Evolutionary conservation across 495 filamentous ascomycete species (phyloP).

Genomic region (Neurospora cerealis): DNA sequence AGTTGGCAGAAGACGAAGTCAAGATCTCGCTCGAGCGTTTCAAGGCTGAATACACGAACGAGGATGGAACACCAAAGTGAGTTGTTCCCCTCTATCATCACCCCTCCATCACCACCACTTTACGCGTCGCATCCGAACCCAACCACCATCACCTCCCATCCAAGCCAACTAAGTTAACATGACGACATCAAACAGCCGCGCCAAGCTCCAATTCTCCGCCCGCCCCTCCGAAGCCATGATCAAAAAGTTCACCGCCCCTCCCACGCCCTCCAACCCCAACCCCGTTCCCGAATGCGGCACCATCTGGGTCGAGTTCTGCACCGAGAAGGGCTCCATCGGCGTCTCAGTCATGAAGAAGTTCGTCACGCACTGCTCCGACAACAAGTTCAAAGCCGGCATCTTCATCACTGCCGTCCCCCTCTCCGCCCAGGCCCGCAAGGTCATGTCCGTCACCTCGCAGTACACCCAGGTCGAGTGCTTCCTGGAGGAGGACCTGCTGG

Average conservation of each 20-base stretch:
- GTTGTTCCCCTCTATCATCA: conserved; percentile 21
- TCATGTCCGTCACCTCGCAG: conserved; percentile 58
- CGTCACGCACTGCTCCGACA: conserved; percentile 63
- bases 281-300: conserved; percentile 66
- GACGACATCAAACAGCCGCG: conserved; percentile 47
- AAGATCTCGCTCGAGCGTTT: conserved; percentile 72
- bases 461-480: conserved; percentile 83
- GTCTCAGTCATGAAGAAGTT: conserved; percentile 87
- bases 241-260: conserved; percentile 62
- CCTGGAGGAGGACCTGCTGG: conserved; percentile 86
- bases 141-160: conserved; percentile 9
- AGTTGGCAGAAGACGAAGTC: conserved; percentile 81
- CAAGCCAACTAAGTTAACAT: background rate
- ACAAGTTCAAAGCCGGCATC: conserved; percentile 81
- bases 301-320: conserved; percentile 87
- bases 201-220: conserved; percentile 74
- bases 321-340: conserved; percentile 60
- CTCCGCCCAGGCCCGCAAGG: conserved; percentile 73
- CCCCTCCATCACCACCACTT: background rate
- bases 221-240: conserved; percentile 75
- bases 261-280: conserved; percentile 52
- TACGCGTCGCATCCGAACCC: conserved; percentile 4
- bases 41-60: conserved; percentile 50
- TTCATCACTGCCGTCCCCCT: conserved; percentile 75
- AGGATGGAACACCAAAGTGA: conserved; percentile 63